Evolutionary conservation across 805 yeast genomes (phyloP).

Genomic region (Torulaspora gathmanii): DNA sequence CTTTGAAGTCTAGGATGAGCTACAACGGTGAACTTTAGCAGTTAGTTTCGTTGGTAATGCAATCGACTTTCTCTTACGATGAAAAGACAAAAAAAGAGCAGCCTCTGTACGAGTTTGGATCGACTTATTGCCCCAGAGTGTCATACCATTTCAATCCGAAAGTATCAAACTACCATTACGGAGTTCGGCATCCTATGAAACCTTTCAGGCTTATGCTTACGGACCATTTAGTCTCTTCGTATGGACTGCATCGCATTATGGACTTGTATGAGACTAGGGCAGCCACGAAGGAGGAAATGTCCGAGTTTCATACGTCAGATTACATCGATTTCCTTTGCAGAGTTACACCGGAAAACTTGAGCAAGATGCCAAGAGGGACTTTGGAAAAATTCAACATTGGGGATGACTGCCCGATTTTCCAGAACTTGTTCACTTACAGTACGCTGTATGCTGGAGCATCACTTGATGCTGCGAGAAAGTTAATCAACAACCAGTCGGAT

Average conservation of each 20-base stretch:
- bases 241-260: conserved; percentile 83
- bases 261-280: conserved; percentile 79
- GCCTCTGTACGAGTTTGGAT: conserved; percentile 45
- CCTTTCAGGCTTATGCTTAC: conserved; percentile 92
- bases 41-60: conserved; percentile 8
- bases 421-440: conserved; percentile 70
- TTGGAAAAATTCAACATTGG: conserved; percentile 82
- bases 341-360: conserved; percentile 69
- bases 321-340: conserved; percentile 70
- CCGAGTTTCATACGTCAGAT: conserved; percentile 82
- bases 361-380: conserved; percentile 46
- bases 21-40: background rate
- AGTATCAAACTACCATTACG: conserved; percentile 80
- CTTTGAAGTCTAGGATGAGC: too few species aligned
- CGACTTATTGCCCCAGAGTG: conserved; percentile 52
- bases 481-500: conserved; percentile 78
- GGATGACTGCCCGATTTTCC: conserved; percentile 86
- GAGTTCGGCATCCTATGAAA: conserved; percentile 96
- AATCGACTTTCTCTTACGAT: conserved; percentile 41
- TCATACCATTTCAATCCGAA: conserved; percentile 86
- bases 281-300: conserved; percentile 76
- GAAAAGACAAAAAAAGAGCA: conserved; percentile 38
- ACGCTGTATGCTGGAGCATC: conserved; percentile 85
- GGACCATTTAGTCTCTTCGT: conserved; percentile 81
- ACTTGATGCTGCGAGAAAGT: conserved; percentile 81